Evolutionary conservation across 1,284 basidiomycete genomes (phyloP).

Genomic region (Exobasidium rhododendri): DNA sequence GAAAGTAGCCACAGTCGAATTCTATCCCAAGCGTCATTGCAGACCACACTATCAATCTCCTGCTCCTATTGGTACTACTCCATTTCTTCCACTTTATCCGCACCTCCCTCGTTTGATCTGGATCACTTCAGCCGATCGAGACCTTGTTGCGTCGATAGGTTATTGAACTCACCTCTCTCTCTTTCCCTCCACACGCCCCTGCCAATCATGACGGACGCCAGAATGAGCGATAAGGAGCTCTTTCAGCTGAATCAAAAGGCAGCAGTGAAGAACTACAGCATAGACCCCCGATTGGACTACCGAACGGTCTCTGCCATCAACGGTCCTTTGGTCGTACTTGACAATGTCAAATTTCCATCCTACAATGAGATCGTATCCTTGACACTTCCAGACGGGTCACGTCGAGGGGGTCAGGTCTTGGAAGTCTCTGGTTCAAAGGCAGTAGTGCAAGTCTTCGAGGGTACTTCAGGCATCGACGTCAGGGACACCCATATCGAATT

Average conservation of each 20-base stretch:
- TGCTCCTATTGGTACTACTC: too few relatives aligned
- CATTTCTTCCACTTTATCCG: too few relatives aligned
- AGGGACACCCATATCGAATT: conserved; percentile 97
- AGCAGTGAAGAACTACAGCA: conserved; percentile 62
- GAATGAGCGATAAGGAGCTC: conserved; percentile 66
- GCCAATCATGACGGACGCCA: conserved; percentile 4
- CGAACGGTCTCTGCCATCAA: conserved; percentile 94
- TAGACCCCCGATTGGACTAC: conserved; percentile 88
- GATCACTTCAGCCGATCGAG: too few relatives aligned
- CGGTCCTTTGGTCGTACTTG: conserved; percentile 84
- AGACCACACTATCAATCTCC: too few relatives aligned
- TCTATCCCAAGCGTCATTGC: too few relatives aligned
- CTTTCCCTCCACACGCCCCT: background rate
- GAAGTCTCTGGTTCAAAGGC: conserved; percentile 99
- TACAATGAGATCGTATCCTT: conserved; percentile 99
- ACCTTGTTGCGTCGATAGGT: too few relatives aligned
- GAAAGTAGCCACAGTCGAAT: too few relatives aligned
- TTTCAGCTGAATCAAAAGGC: conserved; percentile 81
- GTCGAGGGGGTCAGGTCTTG: conserved; percentile 93
- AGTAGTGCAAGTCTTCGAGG: conserved; percentile 96
- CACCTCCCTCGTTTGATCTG: too few relatives aligned
- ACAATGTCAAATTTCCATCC: conserved; percentile 99
- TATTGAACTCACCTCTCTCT: background rate
- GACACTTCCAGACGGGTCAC: conserved; percentile 90
- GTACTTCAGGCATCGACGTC: conserved; percentile 95